Percentiles rank a stretch among this genome's conserved stretches.
These are phyloP conservation scores for Fusarium camptoceras DNA, from an alignment of 2,329 filamentous ascomycete species.

Conservation along the genomic window DNA sequence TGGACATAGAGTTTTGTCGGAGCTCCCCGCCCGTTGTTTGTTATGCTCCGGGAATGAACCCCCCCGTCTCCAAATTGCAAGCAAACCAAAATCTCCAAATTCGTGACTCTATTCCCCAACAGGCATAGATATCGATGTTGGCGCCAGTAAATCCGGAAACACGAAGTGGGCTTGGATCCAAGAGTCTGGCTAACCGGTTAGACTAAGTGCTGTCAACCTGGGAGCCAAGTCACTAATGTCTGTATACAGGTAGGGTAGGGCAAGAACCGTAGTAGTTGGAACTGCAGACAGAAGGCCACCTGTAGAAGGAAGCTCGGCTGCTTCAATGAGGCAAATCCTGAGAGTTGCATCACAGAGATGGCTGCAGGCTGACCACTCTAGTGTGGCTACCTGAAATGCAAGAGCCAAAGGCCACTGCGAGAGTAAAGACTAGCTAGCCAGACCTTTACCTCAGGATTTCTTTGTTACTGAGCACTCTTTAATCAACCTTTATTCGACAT, in stretches of 20 bases:
- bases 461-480: background rate
- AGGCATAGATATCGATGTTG: slow-evolving; percentile 10
- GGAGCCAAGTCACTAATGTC: background rate
- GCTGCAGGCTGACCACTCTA: slow-evolving; percentile 18
- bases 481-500: background rate
- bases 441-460: background rate
- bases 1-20: slow-evolving; percentile 13
- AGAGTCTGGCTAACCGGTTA: slow-evolving; percentile 13
- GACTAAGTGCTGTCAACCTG: slow-evolving; percentile 15
- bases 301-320: slow-evolving; percentile 14
- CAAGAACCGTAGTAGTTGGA: slow-evolving; percentile 9
- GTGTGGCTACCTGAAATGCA: slow-evolving; percentile 37
- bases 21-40: slow-evolving; percentile 28
- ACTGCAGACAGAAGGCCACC: slow-evolving; percentile 12
- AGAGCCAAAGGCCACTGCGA: slow-evolving; percentile 10
- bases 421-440: background rate
- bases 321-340: slow-evolving; percentile 20
- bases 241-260: slow-evolving; percentile 1
- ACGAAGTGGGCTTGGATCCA: slow-evolving; percentile 27
- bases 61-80: slow-evolving; percentile 7
- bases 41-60: background rate
- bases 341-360: slow-evolving; percentile 21
- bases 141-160: slow-evolving; percentile 29
- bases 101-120: slow-evolving; percentile 2
- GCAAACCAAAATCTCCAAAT: slow-evolving; percentile 15